phyloP scores from a whole-genome alignment of 1,284 basidiomycete genomes.

The Tilletia horrida region DNA sequence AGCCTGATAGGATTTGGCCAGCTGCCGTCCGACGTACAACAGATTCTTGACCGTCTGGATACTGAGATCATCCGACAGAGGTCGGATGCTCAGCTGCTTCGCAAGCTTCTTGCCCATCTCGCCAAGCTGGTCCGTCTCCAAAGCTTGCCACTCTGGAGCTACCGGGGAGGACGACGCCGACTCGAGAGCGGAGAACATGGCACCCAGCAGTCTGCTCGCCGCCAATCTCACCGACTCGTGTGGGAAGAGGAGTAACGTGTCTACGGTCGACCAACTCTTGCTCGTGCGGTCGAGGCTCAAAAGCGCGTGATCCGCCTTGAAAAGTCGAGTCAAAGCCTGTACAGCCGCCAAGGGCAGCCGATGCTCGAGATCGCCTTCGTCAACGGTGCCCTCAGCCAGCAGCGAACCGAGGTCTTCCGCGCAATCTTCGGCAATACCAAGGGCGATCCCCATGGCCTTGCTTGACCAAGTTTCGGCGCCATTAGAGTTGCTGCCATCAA shows the following conservation, averaged over 20 bases:
- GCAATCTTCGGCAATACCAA: constrained; percentile 28
- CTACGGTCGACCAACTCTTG: background rate
- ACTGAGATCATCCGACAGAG: constrained; percentile 74
- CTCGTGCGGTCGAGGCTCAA: background rate
- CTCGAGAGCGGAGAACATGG: constrained; percentile 62
- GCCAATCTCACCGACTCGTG: constrained; percentile 91
- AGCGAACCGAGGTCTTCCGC: constrained; percentile 37
- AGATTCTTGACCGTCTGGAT: constrained; percentile 91
- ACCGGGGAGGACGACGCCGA: background rate
- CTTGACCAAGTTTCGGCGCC: background rate
- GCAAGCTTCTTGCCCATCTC: constrained; percentile 56
- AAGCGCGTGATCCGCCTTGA: constrained; percentile 59
- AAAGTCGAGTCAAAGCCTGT: constrained; percentile 65
- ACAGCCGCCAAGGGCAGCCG: constrained; percentile 79
- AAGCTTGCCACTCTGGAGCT: background rate
- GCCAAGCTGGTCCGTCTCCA: background rate
- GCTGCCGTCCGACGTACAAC: constrained; percentile 75
- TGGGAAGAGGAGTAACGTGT: constrained; percentile 72
- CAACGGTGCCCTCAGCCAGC: constrained; percentile 22
- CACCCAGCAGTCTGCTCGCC: constrained; percentile 72
- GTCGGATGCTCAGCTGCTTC: constrained; percentile 71
- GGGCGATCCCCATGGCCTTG: constrained; percentile 19
- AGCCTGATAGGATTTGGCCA: background rate
- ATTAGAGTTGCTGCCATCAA: constrained; percentile 12
- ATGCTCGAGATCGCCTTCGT: constrained; percentile 64